Conservation (phyloP, 345 rosid species). For the Arabis alpina region DNA sequence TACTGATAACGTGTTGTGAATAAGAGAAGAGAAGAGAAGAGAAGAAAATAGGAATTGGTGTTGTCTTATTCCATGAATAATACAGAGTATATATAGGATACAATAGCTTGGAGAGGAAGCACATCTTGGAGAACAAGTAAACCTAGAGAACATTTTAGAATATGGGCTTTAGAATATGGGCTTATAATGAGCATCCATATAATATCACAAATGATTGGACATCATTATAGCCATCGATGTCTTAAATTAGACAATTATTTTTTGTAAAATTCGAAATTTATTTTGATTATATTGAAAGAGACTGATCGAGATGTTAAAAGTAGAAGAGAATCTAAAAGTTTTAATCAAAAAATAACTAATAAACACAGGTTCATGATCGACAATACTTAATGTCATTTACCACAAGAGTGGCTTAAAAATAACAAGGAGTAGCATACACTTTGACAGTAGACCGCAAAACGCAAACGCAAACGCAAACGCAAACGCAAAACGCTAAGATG, state of each 20-base stretch:
- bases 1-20: too few relatives aligned
- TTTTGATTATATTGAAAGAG: background rate
- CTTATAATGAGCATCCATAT: too few relatives aligned
- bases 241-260: background rate
- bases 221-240: too few relatives aligned
- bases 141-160: too few relatives aligned
- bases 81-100: too few relatives aligned
- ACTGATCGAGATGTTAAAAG: background rate
- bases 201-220: too few relatives aligned
- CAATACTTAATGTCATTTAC: background rate
- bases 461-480: constrained; percentile 2
- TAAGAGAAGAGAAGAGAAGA: too few relatives aligned
- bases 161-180: too few relatives aligned
- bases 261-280: background rate
- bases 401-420: constrained; percentile 15
- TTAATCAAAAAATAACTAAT: background rate
- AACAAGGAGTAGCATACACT: constrained; percentile 24
- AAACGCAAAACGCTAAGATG: constrained; percentile 30
- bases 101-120: too few relatives aligned
- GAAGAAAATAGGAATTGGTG: too few relatives aligned
- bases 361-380: constrained; percentile 23
- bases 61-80: too few relatives aligned
- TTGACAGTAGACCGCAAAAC: constrained; percentile 10
- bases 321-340: background rate
- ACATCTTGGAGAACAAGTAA: too few relatives aligned